Evolutionary conservation across 2,329 filamentous ascomycete genomes (phyloP).

Genomic region (Furcasterigmium furcatum): DNA sequence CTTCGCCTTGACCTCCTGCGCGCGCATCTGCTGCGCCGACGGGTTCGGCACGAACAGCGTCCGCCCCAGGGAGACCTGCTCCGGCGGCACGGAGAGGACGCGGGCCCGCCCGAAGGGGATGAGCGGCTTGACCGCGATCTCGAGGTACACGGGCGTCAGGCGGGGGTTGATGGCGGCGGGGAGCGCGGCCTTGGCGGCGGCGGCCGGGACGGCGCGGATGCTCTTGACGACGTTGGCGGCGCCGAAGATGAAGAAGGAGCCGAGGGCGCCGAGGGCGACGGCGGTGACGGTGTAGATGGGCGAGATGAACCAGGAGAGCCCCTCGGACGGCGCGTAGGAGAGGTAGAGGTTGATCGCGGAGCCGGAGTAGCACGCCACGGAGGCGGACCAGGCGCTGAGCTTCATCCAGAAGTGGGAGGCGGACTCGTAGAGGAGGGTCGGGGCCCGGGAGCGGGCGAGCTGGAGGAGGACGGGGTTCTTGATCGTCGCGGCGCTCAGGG

Average conservation of each 20-base stretch:
- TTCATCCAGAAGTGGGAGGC: conserved; percentile 63
- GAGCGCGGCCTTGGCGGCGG: conserved; percentile 8
- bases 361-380: conserved; percentile 49
- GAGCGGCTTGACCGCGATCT: conserved; percentile 48
- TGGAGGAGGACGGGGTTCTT: conserved; percentile 48
- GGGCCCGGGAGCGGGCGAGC: conserved; percentile 51
- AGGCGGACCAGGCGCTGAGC: conserved; percentile 54
- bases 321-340: conserved; percentile 44
- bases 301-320: conserved; percentile 48
- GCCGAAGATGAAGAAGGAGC: conserved; percentile 55
- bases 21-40: conserved; percentile 19
- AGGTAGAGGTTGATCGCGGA: conserved; percentile 47
- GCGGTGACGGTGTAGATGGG: conserved; percentile 55
- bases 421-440: conserved; percentile 61
- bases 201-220: conserved; percentile 51
- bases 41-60: conserved; percentile 23
- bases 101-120: conserved; percentile 41
- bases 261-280: conserved; percentile 56
- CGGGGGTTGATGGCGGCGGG: conserved; percentile 8
- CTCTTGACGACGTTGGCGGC: conserved; percentile 54
- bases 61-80: conserved; percentile 30
- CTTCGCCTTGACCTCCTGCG: conserved; percentile 30
- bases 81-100: conserved; percentile 36
- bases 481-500: neutral
- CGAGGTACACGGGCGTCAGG: conserved; percentile 37